Conservation (phyloP, 805 yeast species). For the Saccharomyces jurei region DNA sequence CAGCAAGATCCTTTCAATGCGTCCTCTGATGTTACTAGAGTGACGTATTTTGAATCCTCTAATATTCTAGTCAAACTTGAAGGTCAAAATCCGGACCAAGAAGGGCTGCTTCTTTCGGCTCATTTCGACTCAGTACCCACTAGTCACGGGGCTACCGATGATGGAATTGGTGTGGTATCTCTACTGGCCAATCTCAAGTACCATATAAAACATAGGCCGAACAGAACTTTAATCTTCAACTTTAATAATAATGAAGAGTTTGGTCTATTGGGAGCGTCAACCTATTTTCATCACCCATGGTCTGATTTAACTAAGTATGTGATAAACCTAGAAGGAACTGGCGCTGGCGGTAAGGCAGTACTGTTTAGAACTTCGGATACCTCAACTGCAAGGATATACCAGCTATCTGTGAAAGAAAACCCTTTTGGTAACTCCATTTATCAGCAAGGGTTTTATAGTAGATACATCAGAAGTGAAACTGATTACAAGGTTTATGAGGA, state of each 20-base stretch:
- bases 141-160: constrained; percentile 83
- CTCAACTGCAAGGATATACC: constrained; percentile 54
- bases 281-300: constrained; percentile 71
- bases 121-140: constrained; percentile 89
- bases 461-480: constrained; percentile 70
- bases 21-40: constrained; percentile 34
- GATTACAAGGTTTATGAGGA: constrained; percentile 68
- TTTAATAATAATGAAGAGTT: constrained; percentile 88
- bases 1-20: constrained; percentile 43
- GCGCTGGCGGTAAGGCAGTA: constrained; percentile 80
- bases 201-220: constrained; percentile 44
- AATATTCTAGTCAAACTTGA: constrained; percentile 69
- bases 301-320: constrained; percentile 51
- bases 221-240: constrained; percentile 68
- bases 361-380: constrained; percentile 78
- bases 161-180: constrained; percentile 82
- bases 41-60: constrained; percentile 74
- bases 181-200: constrained; percentile 61
- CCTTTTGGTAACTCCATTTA: constrained; percentile 77
- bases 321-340: constrained; percentile 85
- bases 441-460: constrained; percentile 76
- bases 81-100: constrained; percentile 50
- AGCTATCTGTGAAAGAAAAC: constrained; percentile 41
- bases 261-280: constrained; percentile 74
- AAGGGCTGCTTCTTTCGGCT: constrained; percentile 70